A percentile compares a stretch with the other conserved stretches of the same genome.
Evolutionary conservation across 805 yeast species (phyloP).

Genomic region (Ogataea kodamae): DNA sequence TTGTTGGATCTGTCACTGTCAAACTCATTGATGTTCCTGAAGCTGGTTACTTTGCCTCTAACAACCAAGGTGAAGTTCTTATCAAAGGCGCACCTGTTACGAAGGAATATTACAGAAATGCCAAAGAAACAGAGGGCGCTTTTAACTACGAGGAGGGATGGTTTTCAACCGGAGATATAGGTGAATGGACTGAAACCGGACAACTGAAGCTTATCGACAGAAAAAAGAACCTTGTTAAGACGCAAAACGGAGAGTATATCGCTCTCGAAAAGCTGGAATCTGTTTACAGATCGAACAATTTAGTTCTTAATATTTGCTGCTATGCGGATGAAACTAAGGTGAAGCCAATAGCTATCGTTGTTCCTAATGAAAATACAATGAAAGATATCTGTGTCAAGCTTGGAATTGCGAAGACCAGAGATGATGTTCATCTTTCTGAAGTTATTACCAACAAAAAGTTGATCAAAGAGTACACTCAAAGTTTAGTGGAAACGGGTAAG

Average conservation of each 20-base stretch:
- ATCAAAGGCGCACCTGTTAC: conserved; percentile 72
- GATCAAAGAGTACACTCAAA: conserved; percentile 48
- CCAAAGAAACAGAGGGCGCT: conserved; percentile 72
- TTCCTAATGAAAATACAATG: conserved; percentile 71
- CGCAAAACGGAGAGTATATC: conserved; percentile 94
- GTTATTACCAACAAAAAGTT: conserved; percentile 57
- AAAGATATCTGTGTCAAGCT: conserved; percentile 56
- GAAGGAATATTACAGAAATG: conserved; percentile 77
- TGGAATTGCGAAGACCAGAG: conserved; percentile 43
- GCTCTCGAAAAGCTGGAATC: conserved; percentile 95
- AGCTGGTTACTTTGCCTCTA: conserved; percentile 84
- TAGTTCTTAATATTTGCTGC: conserved; percentile 80
- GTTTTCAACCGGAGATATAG: conserved; percentile 97
- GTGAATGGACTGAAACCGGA: conserved; percentile 84
- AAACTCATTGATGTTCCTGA: conserved; percentile 90
- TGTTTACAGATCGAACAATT: conserved; percentile 76
- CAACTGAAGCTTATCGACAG: conserved; percentile 84
- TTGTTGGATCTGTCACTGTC: conserved; percentile 78
- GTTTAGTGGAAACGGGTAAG: conserved; percentile 71
- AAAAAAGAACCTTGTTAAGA: conserved; percentile 92
- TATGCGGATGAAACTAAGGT: conserved; percentile 87
- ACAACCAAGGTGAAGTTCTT: conserved; percentile 90
- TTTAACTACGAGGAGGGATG: conserved; percentile 78
- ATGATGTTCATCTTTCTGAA: conserved; percentile 42
- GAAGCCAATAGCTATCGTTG: conserved; percentile 87